Evolutionary conservation across 2,329 filamentous ascomycete species (phyloP), one percentile per base, ranked within the genome.

Genomic region (Alternaria panax): DNA sequence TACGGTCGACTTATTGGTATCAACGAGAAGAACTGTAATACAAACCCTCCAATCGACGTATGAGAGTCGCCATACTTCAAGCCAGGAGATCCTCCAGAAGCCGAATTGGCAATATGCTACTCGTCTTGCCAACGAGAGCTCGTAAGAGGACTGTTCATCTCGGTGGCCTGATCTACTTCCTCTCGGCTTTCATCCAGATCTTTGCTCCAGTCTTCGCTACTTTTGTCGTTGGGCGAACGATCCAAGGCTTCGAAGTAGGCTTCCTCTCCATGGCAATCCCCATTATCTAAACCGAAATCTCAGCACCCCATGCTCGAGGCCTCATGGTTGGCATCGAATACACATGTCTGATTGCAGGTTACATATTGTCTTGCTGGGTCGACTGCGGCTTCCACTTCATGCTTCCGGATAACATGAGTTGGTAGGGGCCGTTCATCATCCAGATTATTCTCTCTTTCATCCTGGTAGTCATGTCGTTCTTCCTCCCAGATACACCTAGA

Each of bases 1-100:
- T 81, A 81, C 54, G 79, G 79, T 6, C 62, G 77, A 5, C 80
- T 79, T 7, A 64, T 81, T 25, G 75, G 79, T 3, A 80, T 81
- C 34, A 78, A 80, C 38, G 79, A 81, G 57, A 76, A 77, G 51
- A 79, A 80, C 40, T 81, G 78, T 59, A 74, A 73, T 42, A 68
- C 76, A 16, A 43, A 59, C 2, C 79, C 78, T 67, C 79, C 79
- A 1, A 62, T 64, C 0, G 75, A 79, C 46, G 62, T 75, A 6
- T 57, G 62, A 6, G 78, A 80, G 46, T 75, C 71, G 36, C 72
- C 70, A 1, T 64, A 55, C 16, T 79, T 78, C 58, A 45, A 28
- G 7, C 4, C 25, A 18, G 34, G 12, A n/a, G 12, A 25, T 12
- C 7, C 38, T 22, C 20, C 14, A 27, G 28, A 30, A 2, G 24